Evolutionary conservation across 2,329 filamentous ascomycete genomes (phyloP).

Genomic region (Hypoxylon sp.): DNA sequence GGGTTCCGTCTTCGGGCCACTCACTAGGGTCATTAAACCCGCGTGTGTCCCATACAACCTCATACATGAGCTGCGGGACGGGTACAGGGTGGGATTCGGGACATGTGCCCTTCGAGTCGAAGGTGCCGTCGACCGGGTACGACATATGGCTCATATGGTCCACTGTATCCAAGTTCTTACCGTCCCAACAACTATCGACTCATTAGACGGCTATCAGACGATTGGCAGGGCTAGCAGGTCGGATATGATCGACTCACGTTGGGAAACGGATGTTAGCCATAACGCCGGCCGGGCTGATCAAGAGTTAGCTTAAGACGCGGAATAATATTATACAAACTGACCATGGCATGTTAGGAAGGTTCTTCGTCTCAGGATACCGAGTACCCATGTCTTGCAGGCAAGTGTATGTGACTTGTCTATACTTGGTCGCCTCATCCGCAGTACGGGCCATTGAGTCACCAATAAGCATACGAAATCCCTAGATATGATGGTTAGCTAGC

Average conservation of each 20-base stretch:
- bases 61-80: slow-evolving; percentile 56
- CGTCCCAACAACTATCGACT: slow-evolving; percentile 57
- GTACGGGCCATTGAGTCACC: slow-evolving; percentile 54
- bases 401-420: slow-evolving; percentile 59
- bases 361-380: slow-evolving; percentile 53
- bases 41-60: slow-evolving; percentile 55
- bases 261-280: slow-evolving; percentile 60
- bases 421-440: slow-evolving; percentile 52
- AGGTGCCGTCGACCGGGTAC: slow-evolving; percentile 55
- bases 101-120: slow-evolving; percentile 52
- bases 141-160: slow-evolving; percentile 59
- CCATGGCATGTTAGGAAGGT: slow-evolving; percentile 55
- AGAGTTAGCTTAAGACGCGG: background rate
- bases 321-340: background rate
- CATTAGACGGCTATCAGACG: slow-evolving; percentile 52
- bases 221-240: background rate
- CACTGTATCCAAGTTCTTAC: slow-evolving; percentile 57
- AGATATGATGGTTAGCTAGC: slow-evolving; percentile 3
- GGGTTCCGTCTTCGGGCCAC: slow-evolving; percentile 54
- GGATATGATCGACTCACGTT: slow-evolving; percentile 55
- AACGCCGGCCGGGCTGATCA: slow-evolving; percentile 53
- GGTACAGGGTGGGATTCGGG: slow-evolving; percentile 54
- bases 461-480: slow-evolving; percentile 60
- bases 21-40: slow-evolving; percentile 53
- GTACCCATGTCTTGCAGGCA: slow-evolving; percentile 55